Percentiles rank a stretch among this genome's conserved stretches.
Evolutionary conservation across 73 alveolate genomes (phyloP).

Genomic region (Tetrahymena thermophila): DNA sequence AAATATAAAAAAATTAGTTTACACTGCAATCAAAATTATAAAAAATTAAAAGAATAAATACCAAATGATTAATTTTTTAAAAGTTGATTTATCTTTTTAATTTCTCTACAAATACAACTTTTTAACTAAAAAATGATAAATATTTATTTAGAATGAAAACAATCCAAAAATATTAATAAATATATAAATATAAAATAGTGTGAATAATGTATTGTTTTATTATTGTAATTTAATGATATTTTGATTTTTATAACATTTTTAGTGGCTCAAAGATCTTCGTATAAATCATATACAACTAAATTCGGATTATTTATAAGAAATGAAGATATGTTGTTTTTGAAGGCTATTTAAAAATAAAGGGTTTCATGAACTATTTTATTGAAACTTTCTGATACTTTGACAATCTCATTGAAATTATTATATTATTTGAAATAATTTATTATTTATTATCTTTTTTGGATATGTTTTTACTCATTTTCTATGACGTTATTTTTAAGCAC

Average conservation of each 20-base stretch:
- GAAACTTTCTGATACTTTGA: neutral
- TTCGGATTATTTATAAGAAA: neutral
- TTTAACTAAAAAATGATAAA: too few species aligned
- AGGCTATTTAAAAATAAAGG: neutral
- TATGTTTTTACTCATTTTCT: neutral
- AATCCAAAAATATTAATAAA: too few species aligned
- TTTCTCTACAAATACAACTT: too few species aligned
- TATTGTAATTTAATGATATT: neutral
- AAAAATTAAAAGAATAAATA: too few species aligned
- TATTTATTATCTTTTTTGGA: neutral
- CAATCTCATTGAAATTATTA: neutral
- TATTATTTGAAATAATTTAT: neutral
- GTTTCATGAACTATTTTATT: neutral
- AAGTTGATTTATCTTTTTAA: too few species aligned
- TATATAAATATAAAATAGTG: too few species aligned
- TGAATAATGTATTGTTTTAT: neutral
- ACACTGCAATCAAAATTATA: too few species aligned
- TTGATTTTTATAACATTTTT: too few species aligned
- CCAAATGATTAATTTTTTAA: too few species aligned
- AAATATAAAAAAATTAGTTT: too few species aligned
- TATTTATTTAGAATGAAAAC: too few species aligned
- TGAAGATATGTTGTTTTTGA: neutral
- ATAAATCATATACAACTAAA: neutral
- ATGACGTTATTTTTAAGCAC: neutral
- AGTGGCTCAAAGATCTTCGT: neutral